Conservation (phyloP, 495 filamentous ascomycete species). For the Trichocladium uniseriatum region DNA sequence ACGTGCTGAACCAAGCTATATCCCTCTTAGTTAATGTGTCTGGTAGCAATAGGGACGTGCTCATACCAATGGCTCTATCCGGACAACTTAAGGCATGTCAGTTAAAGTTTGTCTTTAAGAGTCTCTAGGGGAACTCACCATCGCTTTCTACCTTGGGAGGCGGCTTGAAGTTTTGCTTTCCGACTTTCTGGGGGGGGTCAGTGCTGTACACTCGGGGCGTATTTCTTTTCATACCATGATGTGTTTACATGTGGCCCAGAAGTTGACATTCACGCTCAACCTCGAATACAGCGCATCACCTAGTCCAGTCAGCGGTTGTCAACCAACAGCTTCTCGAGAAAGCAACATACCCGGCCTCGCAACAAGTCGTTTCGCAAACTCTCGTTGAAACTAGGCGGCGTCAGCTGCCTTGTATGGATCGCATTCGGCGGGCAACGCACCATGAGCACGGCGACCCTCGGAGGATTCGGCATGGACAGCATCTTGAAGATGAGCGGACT, state of each 20-base stretch:
- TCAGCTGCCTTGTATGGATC: neutral
- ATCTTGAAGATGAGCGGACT: conserved; percentile 89
- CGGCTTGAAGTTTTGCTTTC: conserved; percentile 89
- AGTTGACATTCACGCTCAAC: conserved; percentile 84
- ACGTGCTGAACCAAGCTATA: conserved; percentile 60
- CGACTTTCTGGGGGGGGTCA: conserved; percentile 53
- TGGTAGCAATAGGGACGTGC: neutral
- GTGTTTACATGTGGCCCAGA: conserved; percentile 82
- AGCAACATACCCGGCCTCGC: conserved; percentile 16
- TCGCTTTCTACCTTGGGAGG: conserved; percentile 84
- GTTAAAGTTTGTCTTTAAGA: neutral
- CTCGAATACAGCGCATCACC: conserved; percentile 74
- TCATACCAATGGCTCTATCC: conserved; percentile 24
- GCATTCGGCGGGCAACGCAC: conserved; percentile 34
- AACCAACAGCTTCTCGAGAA: no score
- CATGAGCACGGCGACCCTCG: conserved; percentile 78
- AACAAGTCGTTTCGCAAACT: conserved; percentile 28
- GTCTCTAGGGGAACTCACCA: conserved; percentile 42
- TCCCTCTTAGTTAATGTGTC: conserved; percentile 42
- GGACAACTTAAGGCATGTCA: conserved; percentile 16
- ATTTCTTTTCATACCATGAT: conserved; percentile 45
- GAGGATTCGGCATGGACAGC: conserved; percentile 59
- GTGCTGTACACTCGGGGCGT: no score
- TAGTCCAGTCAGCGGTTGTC: no score
- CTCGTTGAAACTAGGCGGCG: conserved; percentile 23